phyloP scores from a whole-genome alignment of 768 basidiomycete genomes.

The Tubosaeta sp. region DNA sequence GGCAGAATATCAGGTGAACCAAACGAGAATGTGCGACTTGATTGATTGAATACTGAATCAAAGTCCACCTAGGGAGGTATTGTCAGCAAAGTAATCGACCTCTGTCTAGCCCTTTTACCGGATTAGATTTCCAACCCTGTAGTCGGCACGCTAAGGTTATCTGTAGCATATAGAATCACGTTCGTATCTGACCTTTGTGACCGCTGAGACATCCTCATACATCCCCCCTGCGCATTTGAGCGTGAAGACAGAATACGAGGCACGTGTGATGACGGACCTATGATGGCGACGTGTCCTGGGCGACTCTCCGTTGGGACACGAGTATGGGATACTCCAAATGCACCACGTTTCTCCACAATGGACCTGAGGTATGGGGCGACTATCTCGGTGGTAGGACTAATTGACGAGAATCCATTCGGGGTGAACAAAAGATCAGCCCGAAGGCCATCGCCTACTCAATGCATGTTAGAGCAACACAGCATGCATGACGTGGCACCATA shows the following conservation, averaged over 20 bases:
- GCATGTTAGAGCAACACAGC: background rate
- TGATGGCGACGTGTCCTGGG: constrained; percentile 86
- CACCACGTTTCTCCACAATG: constrained; percentile 62
- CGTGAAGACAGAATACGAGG: constrained; percentile 1
- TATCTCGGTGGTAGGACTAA: constrained; percentile 49
- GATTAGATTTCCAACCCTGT: constrained; percentile 85
- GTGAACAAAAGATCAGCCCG: constrained; percentile 77
- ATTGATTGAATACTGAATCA: constrained; percentile 86
- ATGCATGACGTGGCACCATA: constrained; percentile 26
- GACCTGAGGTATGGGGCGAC: constrained; percentile 74
- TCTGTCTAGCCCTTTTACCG: constrained; percentile 37
- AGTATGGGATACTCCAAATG: constrained; percentile 83
- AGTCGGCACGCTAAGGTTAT: constrained; percentile 1
- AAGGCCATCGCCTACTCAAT: constrained; percentile 65
- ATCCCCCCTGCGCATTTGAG: constrained; percentile 59
- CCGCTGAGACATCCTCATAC: constrained; percentile 89
- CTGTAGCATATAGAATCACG: background rate
- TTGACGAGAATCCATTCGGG: constrained; percentile 50
- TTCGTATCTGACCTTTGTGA: constrained; percentile 58
- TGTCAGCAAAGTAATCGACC: background rate
- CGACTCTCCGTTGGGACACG: constrained; percentile 84
- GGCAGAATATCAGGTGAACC: constrained; percentile 87
- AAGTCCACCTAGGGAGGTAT: constrained; percentile 51
- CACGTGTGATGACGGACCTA: constrained; percentile 42
- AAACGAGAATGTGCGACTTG: constrained; percentile 72